phyloP scores from a whole-genome alignment of 305 asterid genomes.

The Rubia tinctorum region DNA sequence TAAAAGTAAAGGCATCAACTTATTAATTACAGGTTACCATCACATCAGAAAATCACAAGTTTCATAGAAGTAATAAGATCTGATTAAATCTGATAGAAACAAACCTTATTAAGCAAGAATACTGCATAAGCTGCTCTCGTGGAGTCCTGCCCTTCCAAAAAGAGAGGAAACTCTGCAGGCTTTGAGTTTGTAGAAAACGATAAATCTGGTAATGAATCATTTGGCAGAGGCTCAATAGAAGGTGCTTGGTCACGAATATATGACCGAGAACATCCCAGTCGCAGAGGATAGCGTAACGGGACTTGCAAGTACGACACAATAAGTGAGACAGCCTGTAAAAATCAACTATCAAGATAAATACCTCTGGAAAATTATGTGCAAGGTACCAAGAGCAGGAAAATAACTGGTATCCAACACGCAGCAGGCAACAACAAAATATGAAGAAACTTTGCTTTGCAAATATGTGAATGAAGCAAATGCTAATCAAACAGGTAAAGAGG shows the following conservation, averaged over 20 bases:
- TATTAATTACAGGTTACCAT: not conserved
- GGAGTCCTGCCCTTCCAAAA: conserved; percentile 90
- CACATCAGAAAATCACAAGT: not conserved
- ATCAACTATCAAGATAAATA: conserved; percentile 23
- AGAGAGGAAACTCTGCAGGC: conserved; percentile 85
- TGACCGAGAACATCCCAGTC: conserved; percentile 93
- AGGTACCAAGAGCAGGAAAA: conserved; percentile 19
- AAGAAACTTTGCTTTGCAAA: not conserved
- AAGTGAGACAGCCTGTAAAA: conserved; percentile 75
- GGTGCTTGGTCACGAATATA: conserved; percentile 85
- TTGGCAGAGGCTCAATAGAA: conserved; percentile 60
- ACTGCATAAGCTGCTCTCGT: conserved; percentile 98
- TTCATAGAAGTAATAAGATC: not conserved
- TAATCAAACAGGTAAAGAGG: not conserved
- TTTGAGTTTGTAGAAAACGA: conserved; percentile 42
- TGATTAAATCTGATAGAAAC: conserved; percentile 19
- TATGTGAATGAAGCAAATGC: not conserved
- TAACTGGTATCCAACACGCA: conserved; percentile 12
- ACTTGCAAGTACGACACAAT: conserved; percentile 81
- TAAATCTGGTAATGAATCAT: conserved; percentile 44
- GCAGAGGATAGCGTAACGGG: conserved; percentile 88
- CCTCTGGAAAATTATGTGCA: conserved; percentile 16
- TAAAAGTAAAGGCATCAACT: not conserved
- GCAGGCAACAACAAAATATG: conserved; percentile 4
- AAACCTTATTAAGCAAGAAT: conserved; percentile 94